Evolutionary conservation across 768 basidiomycete genomes (phyloP).

Genomic region (Auricularia heimuer): DNA sequence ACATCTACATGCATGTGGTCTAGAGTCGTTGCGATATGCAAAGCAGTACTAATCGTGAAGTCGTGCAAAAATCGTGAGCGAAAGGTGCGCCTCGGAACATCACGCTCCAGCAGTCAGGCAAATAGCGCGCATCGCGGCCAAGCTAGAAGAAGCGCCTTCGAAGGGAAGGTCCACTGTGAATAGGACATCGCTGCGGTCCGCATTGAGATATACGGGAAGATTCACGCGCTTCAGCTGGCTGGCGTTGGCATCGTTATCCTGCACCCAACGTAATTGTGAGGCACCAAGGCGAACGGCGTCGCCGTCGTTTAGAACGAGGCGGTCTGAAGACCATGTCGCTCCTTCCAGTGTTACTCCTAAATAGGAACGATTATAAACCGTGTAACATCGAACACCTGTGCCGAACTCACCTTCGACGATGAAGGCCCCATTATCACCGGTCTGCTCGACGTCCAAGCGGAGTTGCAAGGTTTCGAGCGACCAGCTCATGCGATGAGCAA

Average conservation of each 20-base stretch:
- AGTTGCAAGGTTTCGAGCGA: constrained; percentile 83
- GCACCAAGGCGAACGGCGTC: constrained; percentile 67
- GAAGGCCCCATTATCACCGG: constrained; percentile 70
- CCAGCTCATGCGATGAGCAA: constrained; percentile 86
- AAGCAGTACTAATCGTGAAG: background rate
- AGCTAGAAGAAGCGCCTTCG: constrained; percentile 49
- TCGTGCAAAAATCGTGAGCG: constrained; percentile 8
- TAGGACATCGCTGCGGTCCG: constrained; percentile 78
- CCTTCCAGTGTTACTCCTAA: constrained; percentile 82
- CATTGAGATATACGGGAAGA: constrained; percentile 88
- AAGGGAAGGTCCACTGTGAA: constrained; percentile 84
- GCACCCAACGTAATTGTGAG: constrained; percentile 84
- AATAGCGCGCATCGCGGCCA: constrained; percentile 81
- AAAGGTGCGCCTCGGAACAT: constrained; percentile 20
- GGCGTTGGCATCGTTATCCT: constrained; percentile 36
- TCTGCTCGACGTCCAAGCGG: constrained; percentile 70
- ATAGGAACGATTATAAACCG: constrained; percentile 7
- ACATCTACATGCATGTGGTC: background rate
- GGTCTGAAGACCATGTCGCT: constrained; percentile 61
- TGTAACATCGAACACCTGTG: constrained; percentile 1
- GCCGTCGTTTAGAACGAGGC: constrained; percentile 76
- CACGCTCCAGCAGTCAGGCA: constrained; percentile 70
- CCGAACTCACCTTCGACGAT: constrained; percentile 69
- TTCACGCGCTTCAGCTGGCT: constrained; percentile 44
- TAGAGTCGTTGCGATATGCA: background rate